Conservation (phyloP, 2,329 filamentous ascomycete species). For the Pseudogymnoascus sp. region DNA sequence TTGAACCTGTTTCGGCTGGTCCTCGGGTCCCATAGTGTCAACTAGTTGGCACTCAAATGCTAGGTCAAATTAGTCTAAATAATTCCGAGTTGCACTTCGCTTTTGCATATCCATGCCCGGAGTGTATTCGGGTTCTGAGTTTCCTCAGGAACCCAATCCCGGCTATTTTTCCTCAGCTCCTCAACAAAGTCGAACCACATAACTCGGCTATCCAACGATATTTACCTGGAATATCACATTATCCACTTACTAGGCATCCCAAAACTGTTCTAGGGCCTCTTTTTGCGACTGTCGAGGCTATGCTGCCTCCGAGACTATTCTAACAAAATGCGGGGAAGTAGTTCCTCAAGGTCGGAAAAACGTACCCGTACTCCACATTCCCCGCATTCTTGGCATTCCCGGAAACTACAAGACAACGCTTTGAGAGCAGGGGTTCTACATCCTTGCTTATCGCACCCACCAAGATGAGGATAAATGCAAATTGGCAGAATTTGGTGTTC, state of each 20-base stretch:
- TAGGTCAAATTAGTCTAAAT: neutral
- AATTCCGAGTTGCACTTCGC: neutral
- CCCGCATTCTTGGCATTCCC: neutral
- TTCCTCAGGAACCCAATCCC: neutral
- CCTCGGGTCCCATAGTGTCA: neutral
- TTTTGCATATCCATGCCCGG: neutral
- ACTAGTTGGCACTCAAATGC: neutral
- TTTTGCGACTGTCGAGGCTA: neutral
- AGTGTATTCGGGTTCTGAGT: neutral
- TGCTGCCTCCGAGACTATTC: neutral
- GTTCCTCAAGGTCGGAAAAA: neutral
- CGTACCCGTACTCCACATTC: neutral
- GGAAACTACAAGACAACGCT: neutral
- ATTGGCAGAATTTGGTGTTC: neutral
- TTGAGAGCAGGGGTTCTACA: neutral
- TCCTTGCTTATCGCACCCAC: neutral
- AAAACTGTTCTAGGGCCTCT: neutral
- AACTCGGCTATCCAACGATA: neutral
- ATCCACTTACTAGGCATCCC: neutral
- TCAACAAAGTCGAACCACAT: neutral
- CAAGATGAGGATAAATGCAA: neutral
- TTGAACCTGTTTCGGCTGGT: neutral
- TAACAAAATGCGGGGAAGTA: neutral
- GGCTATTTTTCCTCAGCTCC: neutral
- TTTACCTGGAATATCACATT: neutral